These are phyloP conservation scores for Turritis glabra DNA, from an alignment of 345 rosid species.

Conservation along the genomic window DNA sequence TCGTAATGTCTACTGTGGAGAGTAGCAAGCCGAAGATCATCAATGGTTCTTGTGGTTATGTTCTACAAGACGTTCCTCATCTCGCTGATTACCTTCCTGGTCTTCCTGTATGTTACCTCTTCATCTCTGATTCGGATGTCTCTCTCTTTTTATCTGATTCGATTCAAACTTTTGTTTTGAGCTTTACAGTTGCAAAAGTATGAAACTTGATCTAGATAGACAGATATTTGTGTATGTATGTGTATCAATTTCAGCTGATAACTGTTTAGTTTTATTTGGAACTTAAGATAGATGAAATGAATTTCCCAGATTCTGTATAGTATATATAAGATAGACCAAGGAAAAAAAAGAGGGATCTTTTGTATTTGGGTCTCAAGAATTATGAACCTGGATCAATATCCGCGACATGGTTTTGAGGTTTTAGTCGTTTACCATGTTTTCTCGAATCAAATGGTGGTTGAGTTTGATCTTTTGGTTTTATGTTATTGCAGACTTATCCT, in stretches of 20 bases:
- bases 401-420: neutral
- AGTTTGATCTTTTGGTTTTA: slow-evolving; percentile 3
- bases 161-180: neutral
- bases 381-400: neutral
- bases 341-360: slow-evolving; percentile 4
- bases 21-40: slow-evolving; percentile 45
- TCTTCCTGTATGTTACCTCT: slow-evolving; percentile 53
- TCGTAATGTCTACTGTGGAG: slow-evolving; percentile 16
- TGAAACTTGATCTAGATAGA: slow-evolving; percentile 4
- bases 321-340: neutral
- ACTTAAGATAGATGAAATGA: neutral
- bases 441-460: neutral
- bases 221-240: neutral
- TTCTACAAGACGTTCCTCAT: slow-evolving; percentile 79
- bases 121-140: neutral
- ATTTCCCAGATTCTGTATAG: neutral
- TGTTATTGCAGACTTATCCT: slow-evolving; percentile 55
- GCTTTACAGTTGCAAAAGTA: neutral
- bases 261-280: neutral
- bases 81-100: slow-evolving; percentile 63
- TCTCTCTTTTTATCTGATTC: neutral
- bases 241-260: neutral
- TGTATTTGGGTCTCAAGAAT: neutral
- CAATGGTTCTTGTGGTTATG: slow-evolving; percentile 55
- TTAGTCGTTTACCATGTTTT: neutral